Conservation (phyloP, 202 grass and related monocot genomes). For the Brachypodium distachyon region DNA sequence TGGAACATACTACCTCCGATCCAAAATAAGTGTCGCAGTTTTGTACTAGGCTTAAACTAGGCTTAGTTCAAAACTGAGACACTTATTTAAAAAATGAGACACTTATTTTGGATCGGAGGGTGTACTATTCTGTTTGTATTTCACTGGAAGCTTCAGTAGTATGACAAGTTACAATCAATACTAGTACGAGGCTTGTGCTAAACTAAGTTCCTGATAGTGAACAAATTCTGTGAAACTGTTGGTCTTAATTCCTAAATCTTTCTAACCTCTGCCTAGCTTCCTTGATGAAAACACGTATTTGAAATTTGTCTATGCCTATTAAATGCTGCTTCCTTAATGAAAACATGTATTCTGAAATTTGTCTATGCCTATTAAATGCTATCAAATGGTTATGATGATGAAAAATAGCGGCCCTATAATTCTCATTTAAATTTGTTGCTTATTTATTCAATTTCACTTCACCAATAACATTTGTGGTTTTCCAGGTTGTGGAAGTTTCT, state of each 20-base stretch:
- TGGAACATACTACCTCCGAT: too few relatives aligned
- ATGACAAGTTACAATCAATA: neutral
- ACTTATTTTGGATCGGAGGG: too few relatives aligned
- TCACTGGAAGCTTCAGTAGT: neutral
- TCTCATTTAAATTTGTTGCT: neutral
- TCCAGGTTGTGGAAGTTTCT: conserved; percentile 86
- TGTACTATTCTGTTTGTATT: neutral
- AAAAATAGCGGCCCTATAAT: neutral
- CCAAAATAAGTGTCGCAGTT: too few relatives aligned
- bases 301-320: neutral
- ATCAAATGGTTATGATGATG: neutral
- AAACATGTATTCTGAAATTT: neutral
- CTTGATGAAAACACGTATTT: neutral
- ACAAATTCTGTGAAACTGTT: neutral
- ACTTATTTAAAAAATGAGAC: too few relatives aligned
- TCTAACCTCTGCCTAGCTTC: neutral
- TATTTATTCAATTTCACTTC: conserved; percentile 2
- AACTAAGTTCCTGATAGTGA: neutral
- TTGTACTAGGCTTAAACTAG: too few relatives aligned
- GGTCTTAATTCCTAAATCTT: neutral
- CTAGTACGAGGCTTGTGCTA: neutral
- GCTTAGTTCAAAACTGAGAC: too few relatives aligned
- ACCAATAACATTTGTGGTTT: conserved; percentile 17
- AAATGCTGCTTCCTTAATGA: neutral
- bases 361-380: neutral